These are phyloP conservation scores for Daedalea quercina DNA, from an alignment of 768 basidiomycete genomes.

Conservation along the genomic window DNA sequence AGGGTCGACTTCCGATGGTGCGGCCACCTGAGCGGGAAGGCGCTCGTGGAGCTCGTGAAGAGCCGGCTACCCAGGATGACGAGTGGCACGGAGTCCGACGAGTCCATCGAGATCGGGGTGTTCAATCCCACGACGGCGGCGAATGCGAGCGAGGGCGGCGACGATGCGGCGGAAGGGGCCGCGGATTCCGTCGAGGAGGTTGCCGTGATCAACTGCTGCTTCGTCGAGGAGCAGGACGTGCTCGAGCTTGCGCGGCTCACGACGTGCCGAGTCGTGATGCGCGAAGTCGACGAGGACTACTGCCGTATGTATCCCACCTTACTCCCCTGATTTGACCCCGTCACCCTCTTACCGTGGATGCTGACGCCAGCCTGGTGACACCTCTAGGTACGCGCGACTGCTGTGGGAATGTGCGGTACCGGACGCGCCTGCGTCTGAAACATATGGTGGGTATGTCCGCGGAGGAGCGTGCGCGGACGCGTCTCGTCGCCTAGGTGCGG, in stretches of 20 bases:
- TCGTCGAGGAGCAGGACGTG: constrained; percentile 48
- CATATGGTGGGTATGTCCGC: constrained; percentile 19
- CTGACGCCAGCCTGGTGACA: background rate
- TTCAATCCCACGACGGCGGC: background rate
- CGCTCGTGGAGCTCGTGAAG: constrained; percentile 43
- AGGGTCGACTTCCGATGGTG: constrained; percentile 57
- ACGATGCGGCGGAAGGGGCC: background rate
- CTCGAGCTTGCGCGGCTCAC: constrained; percentile 41
- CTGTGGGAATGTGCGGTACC: constrained; percentile 51
- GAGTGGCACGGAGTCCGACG: too few species aligned
- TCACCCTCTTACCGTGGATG: background rate
- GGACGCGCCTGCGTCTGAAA: constrained; percentile 39
- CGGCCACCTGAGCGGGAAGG: constrained; percentile 42
- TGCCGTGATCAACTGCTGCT: constrained; percentile 50
- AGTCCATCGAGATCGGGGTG: background rate
- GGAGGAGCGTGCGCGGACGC: constrained; percentile 9
- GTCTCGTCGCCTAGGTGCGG: constrained; percentile 15
- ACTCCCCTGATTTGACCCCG: too few species aligned
- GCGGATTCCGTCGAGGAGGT: constrained; percentile 34
- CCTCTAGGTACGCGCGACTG: constrained; percentile 39
- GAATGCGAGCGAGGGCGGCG: constrained; percentile 1
- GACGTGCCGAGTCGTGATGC: constrained; percentile 39
- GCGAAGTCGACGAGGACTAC: constrained; percentile 34
- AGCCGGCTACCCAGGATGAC: constrained; percentile 24
- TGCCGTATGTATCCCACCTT: constrained; percentile 60